Evolutionary conservation across 306 rosid genomes (phyloP).

Genomic region (Lupinus albus): DNA sequence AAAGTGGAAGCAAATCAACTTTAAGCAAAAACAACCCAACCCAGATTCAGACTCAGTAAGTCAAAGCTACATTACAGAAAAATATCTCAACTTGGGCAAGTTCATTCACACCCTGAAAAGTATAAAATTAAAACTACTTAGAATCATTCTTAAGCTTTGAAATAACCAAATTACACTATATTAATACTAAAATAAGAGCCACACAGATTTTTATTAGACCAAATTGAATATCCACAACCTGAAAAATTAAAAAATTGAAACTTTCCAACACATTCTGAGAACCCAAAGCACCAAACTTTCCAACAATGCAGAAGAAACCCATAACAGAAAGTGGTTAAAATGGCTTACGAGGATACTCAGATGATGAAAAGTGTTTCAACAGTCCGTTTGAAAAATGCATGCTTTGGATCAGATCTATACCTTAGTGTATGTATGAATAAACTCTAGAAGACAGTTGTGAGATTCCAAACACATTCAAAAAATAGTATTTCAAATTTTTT

Average conservation of each 20-base stretch:
- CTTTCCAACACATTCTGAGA: conserved; percentile 1
- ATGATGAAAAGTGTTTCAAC: conserved; percentile 24
- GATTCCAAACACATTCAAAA: too few species aligned
- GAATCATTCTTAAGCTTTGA: not conserved
- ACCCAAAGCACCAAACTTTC: conserved; percentile 23
- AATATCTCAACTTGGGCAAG: conserved; percentile 51
- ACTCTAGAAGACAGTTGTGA: too few species aligned
- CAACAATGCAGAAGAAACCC: conserved; percentile 33
- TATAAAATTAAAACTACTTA: conserved; percentile 8
- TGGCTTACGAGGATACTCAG: conserved; percentile 29
- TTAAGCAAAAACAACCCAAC: conserved; percentile 38
- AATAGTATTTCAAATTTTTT: too few species aligned
- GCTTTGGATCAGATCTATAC: conserved; percentile 53
- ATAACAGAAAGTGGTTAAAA: not conserved
- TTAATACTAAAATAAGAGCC: not conserved
- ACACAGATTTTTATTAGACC: not conserved
- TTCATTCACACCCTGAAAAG: conserved; percentile 51
- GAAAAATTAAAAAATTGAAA: not conserved
- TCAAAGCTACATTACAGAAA: conserved; percentile 46
- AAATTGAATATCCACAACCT: conserved; percentile 4
- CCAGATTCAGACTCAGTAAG: conserved; percentile 34
- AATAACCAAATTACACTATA: not conserved
- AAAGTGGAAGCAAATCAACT: conserved; percentile 25
- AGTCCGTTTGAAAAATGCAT: conserved; percentile 26
- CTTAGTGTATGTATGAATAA: too few species aligned